These are phyloP conservation scores for Candida ascalaphidarum DNA, from an alignment of 805 yeast genomes.

Conservation along the genomic window DNA sequence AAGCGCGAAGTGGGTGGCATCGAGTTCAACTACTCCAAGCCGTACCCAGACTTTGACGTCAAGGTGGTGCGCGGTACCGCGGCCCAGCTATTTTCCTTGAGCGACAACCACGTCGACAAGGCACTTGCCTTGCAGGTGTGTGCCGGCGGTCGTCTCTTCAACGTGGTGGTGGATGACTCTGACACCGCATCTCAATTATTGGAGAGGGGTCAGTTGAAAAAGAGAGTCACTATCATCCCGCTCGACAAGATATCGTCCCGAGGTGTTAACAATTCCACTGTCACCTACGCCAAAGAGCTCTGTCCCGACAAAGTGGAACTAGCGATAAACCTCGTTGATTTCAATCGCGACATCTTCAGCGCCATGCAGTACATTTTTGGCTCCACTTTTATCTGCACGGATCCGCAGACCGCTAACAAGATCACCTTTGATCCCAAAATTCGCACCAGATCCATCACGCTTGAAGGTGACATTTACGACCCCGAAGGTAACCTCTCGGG, in stretches of 20 bases:
- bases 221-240: constrained; percentile 88
- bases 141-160: constrained; percentile 87
- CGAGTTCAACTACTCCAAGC: constrained; percentile 66
- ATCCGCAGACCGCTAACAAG: constrained; percentile 78
- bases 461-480: constrained; percentile 91
- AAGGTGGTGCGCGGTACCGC: constrained; percentile 77
- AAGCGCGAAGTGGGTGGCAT: constrained; percentile 61
- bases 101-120: constrained; percentile 45
- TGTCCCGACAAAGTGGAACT: constrained; percentile 83
- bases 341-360: constrained; percentile 54
- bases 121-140: constrained; percentile 85
- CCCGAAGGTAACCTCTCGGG: constrained; percentile 96
- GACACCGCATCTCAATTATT: constrained; percentile 75
- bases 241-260: constrained; percentile 72
- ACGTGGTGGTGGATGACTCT: constrained; percentile 86
- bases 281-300: constrained; percentile 60
- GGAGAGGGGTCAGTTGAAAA: constrained; percentile 67
- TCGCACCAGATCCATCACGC: constrained; percentile 74
- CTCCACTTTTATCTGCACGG: constrained; percentile 75
- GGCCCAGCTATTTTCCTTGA: constrained; percentile 69
- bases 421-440: constrained; percentile 84
- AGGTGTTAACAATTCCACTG: constrained; percentile 40
- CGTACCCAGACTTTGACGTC: constrained; percentile 52
- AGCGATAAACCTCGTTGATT: constrained; percentile 78
- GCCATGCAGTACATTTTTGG: constrained; percentile 96